Percentiles rank a stretch among this genome's conserved stretches.
Evolutionary conservation across 179 eudicot genomes (phyloP).

Genomic region (Silene vulgaris): DNA sequence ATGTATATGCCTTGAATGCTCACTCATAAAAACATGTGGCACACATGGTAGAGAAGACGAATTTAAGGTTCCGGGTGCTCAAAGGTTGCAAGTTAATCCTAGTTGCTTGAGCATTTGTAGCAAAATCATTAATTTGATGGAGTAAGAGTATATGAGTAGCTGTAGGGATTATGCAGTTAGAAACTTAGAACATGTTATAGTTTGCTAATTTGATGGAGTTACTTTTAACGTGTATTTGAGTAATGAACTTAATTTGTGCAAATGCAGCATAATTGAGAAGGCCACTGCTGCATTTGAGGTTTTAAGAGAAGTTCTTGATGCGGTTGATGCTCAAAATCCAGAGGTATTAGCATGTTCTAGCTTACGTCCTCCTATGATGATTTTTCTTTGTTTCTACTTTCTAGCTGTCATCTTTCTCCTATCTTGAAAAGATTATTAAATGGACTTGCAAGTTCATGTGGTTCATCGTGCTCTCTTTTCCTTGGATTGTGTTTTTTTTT

Average conservation of each 20-base stretch:
- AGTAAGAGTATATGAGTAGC: neutral
- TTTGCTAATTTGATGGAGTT: neutral
- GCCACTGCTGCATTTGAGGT: constrained; percentile 84
- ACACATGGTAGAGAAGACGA: neutral
- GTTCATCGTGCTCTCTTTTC: neutral
- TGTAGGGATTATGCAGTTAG: neutral
- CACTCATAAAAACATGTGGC: neutral
- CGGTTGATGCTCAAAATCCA: constrained; percentile 63
- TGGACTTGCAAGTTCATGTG: neutral
- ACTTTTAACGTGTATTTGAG: neutral
- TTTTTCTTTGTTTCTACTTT: neutral
- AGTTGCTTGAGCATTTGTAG: neutral
- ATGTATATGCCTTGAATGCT: neutral
- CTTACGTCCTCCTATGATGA: neutral
- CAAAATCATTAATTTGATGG: neutral
- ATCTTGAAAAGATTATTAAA: neutral
- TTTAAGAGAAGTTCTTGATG: constrained; percentile 81
- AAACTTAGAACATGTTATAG: neutral
- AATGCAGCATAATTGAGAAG: constrained; percentile 75
- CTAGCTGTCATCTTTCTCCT: neutral
- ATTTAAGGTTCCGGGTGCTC: neutral
- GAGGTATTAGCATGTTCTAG: constrained; percentile 43
- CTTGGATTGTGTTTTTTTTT: neutral
- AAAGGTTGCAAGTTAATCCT: neutral
- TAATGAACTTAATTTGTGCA: neutral